Percentiles rank a stretch among this genome's conserved stretches.
Evolutionary conservation across 148 eudicot genomes (phyloP).

Genomic region (Heliosperma pusillum): DNA sequence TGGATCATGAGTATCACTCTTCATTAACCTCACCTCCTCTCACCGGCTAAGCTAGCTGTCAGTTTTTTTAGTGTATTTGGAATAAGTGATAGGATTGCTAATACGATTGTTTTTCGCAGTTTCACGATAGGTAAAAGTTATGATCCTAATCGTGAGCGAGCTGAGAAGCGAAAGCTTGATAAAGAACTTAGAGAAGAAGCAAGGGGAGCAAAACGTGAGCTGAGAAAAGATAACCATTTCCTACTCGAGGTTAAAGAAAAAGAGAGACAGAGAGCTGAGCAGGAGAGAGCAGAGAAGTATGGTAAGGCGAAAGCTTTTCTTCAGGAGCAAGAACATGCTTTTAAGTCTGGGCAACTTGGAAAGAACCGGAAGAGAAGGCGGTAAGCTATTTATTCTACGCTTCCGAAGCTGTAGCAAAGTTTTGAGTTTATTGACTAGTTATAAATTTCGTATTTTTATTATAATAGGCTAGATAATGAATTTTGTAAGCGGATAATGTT

Average conservation of each 20-base stretch:
- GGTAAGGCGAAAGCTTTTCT: conserved; percentile 80
- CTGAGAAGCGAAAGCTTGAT: conserved; percentile 54
- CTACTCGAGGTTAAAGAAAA: conserved; percentile 59
- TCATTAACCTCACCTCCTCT: too few species aligned
- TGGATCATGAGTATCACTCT: too few species aligned
- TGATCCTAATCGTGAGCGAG: conserved; percentile 88
- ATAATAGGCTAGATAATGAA: not conserved
- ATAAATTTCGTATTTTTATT: not conserved
- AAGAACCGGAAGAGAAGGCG: conserved; percentile 61
- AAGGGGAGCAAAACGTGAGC: conserved; percentile 73
- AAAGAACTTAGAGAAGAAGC: conserved; percentile 48
- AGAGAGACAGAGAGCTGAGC: conserved; percentile 48
- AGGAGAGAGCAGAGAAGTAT: conserved; percentile 69
- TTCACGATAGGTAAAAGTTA: conserved; percentile 84
- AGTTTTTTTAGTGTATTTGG: not conserved
- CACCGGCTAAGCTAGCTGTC: too few species aligned
- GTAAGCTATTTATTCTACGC: conserved; percentile 10
- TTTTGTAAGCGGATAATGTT: not conserved
- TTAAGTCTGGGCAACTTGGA: conserved; percentile 92
- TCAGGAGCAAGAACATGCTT: conserved; percentile 91
- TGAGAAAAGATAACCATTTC: conserved; percentile 80
- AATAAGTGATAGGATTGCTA: not conserved
- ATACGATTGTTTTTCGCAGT: conserved; percentile 38
- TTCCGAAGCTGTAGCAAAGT: not conserved
- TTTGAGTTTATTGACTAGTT: not conserved